Evolutionary conservation across 2,329 filamentous ascomycete species (phyloP).

Genomic region (Pyrenochaeta sp.): DNA sequence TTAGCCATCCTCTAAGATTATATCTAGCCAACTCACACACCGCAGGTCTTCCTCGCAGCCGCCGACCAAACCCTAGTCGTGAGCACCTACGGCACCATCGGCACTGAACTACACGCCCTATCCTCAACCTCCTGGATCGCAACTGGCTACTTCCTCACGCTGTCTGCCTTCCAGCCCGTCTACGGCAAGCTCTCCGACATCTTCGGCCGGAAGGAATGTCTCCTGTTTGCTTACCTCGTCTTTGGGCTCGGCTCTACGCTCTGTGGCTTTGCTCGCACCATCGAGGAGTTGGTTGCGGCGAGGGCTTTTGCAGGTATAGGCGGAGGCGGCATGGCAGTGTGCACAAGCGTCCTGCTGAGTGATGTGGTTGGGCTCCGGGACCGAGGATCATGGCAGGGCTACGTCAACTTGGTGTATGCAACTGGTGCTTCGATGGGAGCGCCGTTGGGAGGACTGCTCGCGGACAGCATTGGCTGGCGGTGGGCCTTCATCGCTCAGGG

Average conservation of each 20-base stretch:
- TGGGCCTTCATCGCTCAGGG: slow-evolving; percentile 78
- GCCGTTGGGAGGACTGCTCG: slow-evolving; percentile 73
- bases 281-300: slow-evolving; percentile 70
- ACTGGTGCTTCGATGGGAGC: slow-evolving; percentile 73
- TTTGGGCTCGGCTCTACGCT: slow-evolving; percentile 71
- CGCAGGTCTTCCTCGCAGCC: slow-evolving; percentile 73
- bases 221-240: slow-evolving; percentile 69
- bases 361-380: slow-evolving; percentile 75
- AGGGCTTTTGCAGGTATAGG: slow-evolving; percentile 70
- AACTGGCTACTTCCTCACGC: slow-evolving; percentile 71
- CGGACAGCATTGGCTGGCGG: slow-evolving; percentile 77
- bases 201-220: slow-evolving; percentile 71
- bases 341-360: slow-evolving; percentile 73
- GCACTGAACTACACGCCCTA: slow-evolving; percentile 75
- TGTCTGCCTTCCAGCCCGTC: slow-evolving; percentile 77
- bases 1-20: slow-evolving; percentile 1
- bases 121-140: slow-evolving; percentile 81
- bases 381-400: slow-evolving; percentile 76
- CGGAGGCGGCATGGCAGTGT: slow-evolving; percentile 74
- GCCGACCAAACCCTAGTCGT: slow-evolving; percentile 80
- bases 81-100: slow-evolving; percentile 79
- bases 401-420: slow-evolving; percentile 76
- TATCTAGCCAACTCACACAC: background rate
- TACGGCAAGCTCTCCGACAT: slow-evolving; percentile 76
- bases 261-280: slow-evolving; percentile 69